Percentiles rank a stretch among this genome's conserved stretches.
phyloP scores from a whole-genome alignment of 2,329 filamentous ascomycete species.

The Penicillium occitanis region DNA sequence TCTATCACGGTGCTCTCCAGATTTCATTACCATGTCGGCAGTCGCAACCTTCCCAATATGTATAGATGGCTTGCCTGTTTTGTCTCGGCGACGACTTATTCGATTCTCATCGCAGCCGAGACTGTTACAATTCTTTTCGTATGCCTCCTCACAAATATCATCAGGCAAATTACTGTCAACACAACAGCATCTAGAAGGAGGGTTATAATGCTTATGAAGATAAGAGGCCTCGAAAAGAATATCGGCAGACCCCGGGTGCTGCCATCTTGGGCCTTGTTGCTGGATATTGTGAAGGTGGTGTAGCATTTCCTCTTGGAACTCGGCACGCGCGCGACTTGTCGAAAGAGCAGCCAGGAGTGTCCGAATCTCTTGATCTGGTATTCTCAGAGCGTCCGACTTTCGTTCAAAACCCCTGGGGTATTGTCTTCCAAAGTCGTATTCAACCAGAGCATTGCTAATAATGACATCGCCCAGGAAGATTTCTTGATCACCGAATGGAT shows the following conservation, averaged over 20 bases:
- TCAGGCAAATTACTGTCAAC: neutral
- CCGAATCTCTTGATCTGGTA: neutral
- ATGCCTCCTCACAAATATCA: neutral
- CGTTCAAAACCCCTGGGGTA: neutral
- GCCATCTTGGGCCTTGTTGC: neutral
- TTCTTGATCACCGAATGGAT: neutral
- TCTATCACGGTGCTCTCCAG: conserved; percentile 8
- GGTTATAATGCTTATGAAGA: neutral
- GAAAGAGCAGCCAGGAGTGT: neutral
- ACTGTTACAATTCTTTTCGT: neutral
- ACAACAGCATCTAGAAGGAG: neutral
- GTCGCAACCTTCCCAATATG: conserved; percentile 4
- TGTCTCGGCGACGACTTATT: neutral
- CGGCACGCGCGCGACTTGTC: neutral
- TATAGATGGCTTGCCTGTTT: neutral
- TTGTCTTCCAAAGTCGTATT: conserved; percentile 15
- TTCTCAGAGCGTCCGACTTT: neutral
- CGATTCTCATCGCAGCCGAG: neutral
- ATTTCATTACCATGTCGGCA: conserved; percentile 11
- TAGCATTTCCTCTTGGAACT: neutral
- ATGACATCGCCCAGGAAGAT: conserved; percentile 14
- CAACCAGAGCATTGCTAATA: conserved; percentile 1
- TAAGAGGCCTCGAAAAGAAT: neutral
- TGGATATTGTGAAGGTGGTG: neutral
- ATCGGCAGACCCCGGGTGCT: neutral